phyloP scores from a whole-genome alignment of 2,329 filamentous ascomycete genomes.

The Talaromyces sp. region DNA sequence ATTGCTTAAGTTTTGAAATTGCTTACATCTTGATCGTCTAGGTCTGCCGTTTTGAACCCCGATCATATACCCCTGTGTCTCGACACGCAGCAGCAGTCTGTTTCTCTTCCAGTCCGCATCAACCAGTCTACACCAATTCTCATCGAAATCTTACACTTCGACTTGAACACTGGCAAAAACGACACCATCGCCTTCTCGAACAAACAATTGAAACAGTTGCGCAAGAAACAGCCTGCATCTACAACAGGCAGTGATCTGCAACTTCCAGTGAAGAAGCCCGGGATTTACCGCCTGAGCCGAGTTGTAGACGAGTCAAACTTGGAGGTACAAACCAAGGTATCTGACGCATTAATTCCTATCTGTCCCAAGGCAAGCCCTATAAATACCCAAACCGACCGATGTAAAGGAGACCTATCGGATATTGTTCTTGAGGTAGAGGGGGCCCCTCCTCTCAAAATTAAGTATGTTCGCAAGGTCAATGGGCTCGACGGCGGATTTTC shows the following conservation, averaged over 20 bases:
- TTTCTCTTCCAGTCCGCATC: conserved; percentile 77
- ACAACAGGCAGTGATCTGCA: conserved; percentile 63
- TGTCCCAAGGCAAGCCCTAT: conserved; percentile 78
- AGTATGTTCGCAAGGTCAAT: conserved; percentile 86
- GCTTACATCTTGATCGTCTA: conserved; percentile 24
- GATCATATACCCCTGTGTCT: conserved; percentile 77
- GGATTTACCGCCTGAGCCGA: conserved; percentile 77
- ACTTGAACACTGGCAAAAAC: conserved; percentile 73
- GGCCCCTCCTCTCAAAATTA: conserved; percentile 85
- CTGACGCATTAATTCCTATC: conserved; percentile 76
- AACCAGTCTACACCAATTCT: conserved; percentile 87
- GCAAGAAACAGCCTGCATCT: conserved; percentile 56
- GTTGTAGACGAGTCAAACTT: conserved; percentile 92
- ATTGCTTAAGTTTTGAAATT: conserved; percentile 21
- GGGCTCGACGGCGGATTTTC: conserved; percentile 77
- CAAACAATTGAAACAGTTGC: conserved; percentile 70
- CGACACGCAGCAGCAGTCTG: conserved; percentile 56
- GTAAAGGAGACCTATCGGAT: conserved; percentile 82
- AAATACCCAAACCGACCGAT: conserved; percentile 62
- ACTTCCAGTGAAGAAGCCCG: conserved; percentile 76
- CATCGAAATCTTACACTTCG: conserved; percentile 82
- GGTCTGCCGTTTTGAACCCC: conserved; percentile 82
- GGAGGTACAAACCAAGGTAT: conserved; percentile 72
- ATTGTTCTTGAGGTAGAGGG: conserved; percentile 78
- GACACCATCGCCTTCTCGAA: conserved; percentile 73